Conservation (phyloP, 345 rosid species). For the Sisymbrium irio region DNA sequence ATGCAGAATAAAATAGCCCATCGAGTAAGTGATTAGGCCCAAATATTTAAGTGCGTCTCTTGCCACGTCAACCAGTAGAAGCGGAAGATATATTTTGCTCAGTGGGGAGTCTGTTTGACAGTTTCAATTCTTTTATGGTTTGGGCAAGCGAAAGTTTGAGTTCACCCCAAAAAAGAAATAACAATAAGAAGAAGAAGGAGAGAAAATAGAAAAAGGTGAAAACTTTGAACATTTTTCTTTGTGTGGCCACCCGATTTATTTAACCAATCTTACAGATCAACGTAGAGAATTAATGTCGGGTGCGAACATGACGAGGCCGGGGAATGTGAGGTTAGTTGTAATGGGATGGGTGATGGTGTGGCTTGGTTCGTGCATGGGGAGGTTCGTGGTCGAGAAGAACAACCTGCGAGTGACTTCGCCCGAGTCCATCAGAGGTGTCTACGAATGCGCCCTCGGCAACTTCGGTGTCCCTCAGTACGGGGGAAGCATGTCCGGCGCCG, state of each 20-base stretch:
- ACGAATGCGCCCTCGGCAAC: conserved; percentile 93
- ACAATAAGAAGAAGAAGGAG: neutral
- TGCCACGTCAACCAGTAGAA: conserved; percentile 13
- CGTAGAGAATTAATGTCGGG: neutral
- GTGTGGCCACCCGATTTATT: neutral
- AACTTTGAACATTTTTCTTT: conserved; percentile 10
- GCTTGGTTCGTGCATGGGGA: conserved; percentile 52
- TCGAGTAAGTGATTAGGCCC: neutral
- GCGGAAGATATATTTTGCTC: neutral
- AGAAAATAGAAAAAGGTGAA: neutral
- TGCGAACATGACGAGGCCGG: neutral
- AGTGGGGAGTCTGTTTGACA: conserved; percentile 16
- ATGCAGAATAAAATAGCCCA: conserved; percentile 3
- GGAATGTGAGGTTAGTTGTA: conserved; percentile 4
- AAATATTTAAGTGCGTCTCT: neutral
- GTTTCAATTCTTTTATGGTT: neutral
- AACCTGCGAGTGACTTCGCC: conserved; percentile 65
- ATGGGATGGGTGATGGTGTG: conserved; percentile 23
- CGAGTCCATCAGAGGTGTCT: conserved; percentile 79
- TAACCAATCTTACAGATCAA: neutral
- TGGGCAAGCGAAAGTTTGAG: neutral
- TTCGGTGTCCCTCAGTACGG: conserved; percentile 98
- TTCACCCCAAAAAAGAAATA: neutral
- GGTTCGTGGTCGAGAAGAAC: conserved; percentile 84
- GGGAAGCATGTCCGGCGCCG: conserved; percentile 93